Evolutionary conservation across 1,284 basidiomycete genomes (phyloP).

Genomic region (Rhodofomes roseus): DNA sequence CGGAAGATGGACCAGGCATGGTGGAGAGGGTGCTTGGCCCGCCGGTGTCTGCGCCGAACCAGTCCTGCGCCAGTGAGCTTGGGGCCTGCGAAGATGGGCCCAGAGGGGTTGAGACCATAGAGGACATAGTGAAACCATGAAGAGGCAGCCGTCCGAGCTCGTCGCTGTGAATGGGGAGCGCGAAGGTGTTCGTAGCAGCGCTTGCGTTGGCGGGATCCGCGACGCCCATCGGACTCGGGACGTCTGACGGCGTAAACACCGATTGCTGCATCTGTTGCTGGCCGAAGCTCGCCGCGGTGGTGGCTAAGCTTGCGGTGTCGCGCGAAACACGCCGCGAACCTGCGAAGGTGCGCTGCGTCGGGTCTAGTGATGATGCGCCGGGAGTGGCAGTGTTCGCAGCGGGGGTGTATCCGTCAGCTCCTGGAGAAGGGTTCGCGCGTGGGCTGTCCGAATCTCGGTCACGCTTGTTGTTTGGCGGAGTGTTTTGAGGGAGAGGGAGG

Average conservation of each 20-base stretch:
- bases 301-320: conserved; percentile 8
- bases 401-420: not conserved
- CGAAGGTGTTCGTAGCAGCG: conserved; percentile 9
- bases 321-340: conserved; percentile 30
- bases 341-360: conserved; percentile 27
- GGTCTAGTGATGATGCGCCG: conserved; percentile 4
- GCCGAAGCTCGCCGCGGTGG: conserved; percentile 11
- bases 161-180: conserved; percentile 54
- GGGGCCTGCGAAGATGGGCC: not conserved
- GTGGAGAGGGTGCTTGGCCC: not conserved
- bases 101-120: not conserved
- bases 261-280: conserved; percentile 14
- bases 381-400: not conserved
- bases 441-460: conserved; percentile 53
- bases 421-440: conserved; percentile 11
- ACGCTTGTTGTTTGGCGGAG: conserved; percentile 52
- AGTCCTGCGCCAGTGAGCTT: not conserved
- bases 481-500: conserved; percentile 53
- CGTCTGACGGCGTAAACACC: not conserved
- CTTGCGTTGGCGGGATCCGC: not conserved
- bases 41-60: not conserved
- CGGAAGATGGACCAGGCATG: not conserved
- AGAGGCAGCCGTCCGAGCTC: conserved; percentile 54
- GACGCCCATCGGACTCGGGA: not conserved
- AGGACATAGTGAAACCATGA: conserved; percentile 26